These are phyloP conservation scores for Rhizodiscina lignyota DNA, from an alignment of 495 filamentous ascomycete species.

Conservation along the genomic window DNA sequence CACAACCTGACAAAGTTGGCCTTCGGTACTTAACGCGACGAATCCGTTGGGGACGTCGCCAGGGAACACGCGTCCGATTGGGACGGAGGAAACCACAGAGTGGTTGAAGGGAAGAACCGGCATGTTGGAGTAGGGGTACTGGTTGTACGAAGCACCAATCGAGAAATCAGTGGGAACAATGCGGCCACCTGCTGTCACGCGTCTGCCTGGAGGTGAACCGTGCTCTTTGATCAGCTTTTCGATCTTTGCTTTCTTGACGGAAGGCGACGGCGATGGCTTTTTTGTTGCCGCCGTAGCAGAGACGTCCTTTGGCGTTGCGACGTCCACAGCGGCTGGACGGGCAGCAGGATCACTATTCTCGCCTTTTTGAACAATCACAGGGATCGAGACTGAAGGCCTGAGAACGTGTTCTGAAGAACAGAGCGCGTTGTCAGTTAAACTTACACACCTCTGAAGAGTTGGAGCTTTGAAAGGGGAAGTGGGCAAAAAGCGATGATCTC, in stretches of 20 bases:
- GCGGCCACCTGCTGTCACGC: slow-evolving; percentile 48
- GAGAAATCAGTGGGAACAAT: slow-evolving; percentile 36
- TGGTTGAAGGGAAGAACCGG: no score
- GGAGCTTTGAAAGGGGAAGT: no score
- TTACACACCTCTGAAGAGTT: no score
- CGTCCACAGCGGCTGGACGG: no score
- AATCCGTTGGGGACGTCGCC: no score
- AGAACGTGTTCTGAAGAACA: slow-evolving; percentile 13
- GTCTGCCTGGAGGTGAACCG: slow-evolving; percentile 39
- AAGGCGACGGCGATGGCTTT: slow-evolving; percentile 22
- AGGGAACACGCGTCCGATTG: no score
- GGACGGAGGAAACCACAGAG: no score
- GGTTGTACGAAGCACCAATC: slow-evolving; percentile 7
- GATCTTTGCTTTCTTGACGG: slow-evolving; percentile 21
- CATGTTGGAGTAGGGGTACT: not conserved
- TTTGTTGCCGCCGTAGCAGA: slow-evolving; percentile 2
- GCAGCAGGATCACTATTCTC: not conserved
- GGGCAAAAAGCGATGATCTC: no score
- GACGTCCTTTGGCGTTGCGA: not conserved
- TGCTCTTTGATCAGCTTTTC: slow-evolving; percentile 37
- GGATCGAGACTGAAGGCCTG: slow-evolving; percentile 11
- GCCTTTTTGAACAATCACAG: slow-evolving; percentile 1
- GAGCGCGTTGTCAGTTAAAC: slow-evolving; percentile 1
- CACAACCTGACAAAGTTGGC: no score
- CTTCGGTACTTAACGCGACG: no score